Evolutionary conservation across 345 rosid species (phyloP), one percentile per base, ranked within the genome.

Genomic region (Eucalyptus fibrosa): DNA sequence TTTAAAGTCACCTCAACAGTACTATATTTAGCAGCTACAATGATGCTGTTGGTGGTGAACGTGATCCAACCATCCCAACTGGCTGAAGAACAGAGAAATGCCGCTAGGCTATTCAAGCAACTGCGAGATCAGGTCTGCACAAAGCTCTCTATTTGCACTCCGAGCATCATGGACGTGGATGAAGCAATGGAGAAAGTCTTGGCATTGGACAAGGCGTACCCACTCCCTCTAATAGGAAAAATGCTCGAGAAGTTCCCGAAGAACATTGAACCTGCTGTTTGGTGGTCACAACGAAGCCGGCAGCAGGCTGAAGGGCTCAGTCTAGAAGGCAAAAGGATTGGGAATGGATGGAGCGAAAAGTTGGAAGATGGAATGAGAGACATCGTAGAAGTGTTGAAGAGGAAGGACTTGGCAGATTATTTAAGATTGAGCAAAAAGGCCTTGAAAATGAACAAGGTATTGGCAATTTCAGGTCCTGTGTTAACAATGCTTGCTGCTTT

Each of bases 21-120:
- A 1, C 90, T 94, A n/a, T 94, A 92, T 87, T 42, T 88, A 11
- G 90, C 95, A 34, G 94, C 94, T 37, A 88, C 95, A 0, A 92
- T 90, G 7, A 88, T 94, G 94, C 82, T 94, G 93, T 86, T 82
- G 9, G 50, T 93, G 59, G 91, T 88, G 94, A 94, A 95, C 92
- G 91, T 80, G 50, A 89, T 95, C 90, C 96, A 94, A 26, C 96
- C 97, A 12, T 94, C 97, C 19, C 96, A 95, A 47, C 91, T 95
- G 7, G 95, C 94, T 3, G 96, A 94, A 87, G 96, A 95, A 89
- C 96, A 93, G 82, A 93, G 96, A 87, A 94, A 92, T 51, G 96
- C 96, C 1, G 62, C 92, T 4, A 93, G 95, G 69, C 72, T 94
- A 86, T 94, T 94, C 89, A 94, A 92, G 90, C 93, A 93, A 91